Base-by-base conservation (phyloP, 495 filamentous ascomycete species). In the Penicillium pancosmium region DNA sequence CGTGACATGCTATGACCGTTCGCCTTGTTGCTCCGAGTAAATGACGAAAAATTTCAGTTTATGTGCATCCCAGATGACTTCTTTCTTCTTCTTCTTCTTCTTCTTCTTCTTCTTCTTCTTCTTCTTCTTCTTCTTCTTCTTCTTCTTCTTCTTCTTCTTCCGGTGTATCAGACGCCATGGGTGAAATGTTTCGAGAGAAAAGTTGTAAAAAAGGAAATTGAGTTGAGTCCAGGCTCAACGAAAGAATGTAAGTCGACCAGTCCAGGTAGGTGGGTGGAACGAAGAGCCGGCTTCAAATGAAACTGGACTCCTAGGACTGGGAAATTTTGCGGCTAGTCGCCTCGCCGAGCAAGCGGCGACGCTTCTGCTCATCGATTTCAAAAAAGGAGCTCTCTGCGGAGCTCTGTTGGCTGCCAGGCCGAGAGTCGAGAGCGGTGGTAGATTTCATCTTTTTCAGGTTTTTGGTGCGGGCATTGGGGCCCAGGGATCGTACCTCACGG, bases 401-500 rank as follows among this genome's bases (percentile, higher is more conserved):
- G 57, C 61, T 65, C 2, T 61, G 61, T 51, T 68, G 59, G 53
- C 64, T 68, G 18, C 63, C 68, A 19, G 67, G 61, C 6, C 71
- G 72, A 23, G 55, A 51, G 33, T 53, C 55, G 10, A 81, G 68
- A 6, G 74, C 67, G 50, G 72, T 74, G 15, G 68, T 73, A 3
- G 80, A 82, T 53, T 77, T 80, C 78, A 81, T 82, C 65, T 82
- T 83, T 66, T 73, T 77, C 21, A 81, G 60, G 41, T 65, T 65
- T 58, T 73, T 77, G 16, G 58, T 33, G 50, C 73, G 74, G 36
- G 53, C 61, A 38, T 53, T 49, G 34, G 76, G 64, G 46, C 80
- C 71, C 18, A 81, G 61, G 36, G 80, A 82, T 49, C 79, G 79
- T 50, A 89, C 64, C 56, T 87, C 84, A 27, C 80, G 77, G 2